Evolutionary conservation across 768 basidiomycete species (phyloP).

Genomic region (Mycena sanguinolenta): DNA sequence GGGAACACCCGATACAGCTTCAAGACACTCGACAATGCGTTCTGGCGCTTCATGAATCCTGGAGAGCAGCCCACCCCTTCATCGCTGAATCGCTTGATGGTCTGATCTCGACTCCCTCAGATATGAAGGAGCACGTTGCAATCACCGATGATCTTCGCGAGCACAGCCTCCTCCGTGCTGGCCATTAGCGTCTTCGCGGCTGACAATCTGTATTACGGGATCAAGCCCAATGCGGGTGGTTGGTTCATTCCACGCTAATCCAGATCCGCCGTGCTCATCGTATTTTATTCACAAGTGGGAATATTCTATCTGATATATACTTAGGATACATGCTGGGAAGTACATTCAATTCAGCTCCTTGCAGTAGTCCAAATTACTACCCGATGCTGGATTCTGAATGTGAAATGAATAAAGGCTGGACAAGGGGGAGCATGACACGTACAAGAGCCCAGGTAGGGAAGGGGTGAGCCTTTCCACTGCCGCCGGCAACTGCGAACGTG

Average conservation of each 20-base stretch:
- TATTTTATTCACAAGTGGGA: too few relatives aligned
- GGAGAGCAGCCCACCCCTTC: constrained; percentile 49
- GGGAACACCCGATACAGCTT: constrained; percentile 44
- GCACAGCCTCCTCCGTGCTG: constrained; percentile 71
- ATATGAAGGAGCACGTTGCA: constrained; percentile 70
- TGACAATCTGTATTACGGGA: constrained; percentile 60
- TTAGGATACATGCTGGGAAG: too few relatives aligned
- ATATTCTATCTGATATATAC: too few relatives aligned
- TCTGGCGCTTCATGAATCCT: constrained; percentile 72
- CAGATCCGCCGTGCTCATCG: too few relatives aligned
- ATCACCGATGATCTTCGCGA: constrained; percentile 74
- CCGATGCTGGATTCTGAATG: too few relatives aligned
- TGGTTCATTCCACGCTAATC: too few relatives aligned
- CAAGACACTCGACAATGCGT: constrained; percentile 51
- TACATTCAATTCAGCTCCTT: too few relatives aligned
- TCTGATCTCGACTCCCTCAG: constrained; percentile 35
- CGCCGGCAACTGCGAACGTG: constrained; percentile 47
- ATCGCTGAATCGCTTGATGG: background rate
- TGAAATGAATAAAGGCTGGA: too few relatives aligned
- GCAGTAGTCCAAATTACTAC: too few relatives aligned
- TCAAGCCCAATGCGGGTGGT: constrained; percentile 60
- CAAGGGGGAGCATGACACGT: too few relatives aligned
- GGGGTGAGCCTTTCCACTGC: constrained; percentile 40
- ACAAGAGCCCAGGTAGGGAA: too few relatives aligned
- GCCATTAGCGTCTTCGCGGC: constrained; percentile 74